Conservation (phyloP, 176 grass and related monocot genomes). For the Zea mays region DNA sequence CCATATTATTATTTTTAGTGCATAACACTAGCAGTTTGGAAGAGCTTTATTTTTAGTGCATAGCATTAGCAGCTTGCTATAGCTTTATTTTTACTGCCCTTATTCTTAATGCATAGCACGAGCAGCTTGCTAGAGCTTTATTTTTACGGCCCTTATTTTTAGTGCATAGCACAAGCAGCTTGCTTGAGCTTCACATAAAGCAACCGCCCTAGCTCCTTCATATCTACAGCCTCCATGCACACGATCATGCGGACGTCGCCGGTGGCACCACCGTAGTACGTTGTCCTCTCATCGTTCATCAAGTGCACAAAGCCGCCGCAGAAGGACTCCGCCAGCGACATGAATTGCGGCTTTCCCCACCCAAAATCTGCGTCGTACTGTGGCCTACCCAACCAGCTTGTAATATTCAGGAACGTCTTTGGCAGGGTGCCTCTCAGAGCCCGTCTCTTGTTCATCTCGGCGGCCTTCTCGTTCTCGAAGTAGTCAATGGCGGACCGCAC, state of each 20-base stretch:
- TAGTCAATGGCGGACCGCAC: slow-evolving; percentile 48
- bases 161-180: neutral
- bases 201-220: neutral
- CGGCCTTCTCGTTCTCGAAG: slow-evolving; percentile 26
- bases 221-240: neutral
- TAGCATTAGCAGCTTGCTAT: no score
- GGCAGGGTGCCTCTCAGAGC: neutral
- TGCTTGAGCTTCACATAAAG: neutral
- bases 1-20: no score
- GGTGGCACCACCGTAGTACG: no score
- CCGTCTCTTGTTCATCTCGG: neutral
- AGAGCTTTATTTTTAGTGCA: no score
- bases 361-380: slow-evolving; percentile 54
- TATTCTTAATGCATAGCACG: no score
- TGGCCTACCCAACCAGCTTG: slow-evolving; percentile 48
- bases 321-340: slow-evolving; percentile 18
- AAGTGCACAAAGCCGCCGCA: slow-evolving; percentile 32
- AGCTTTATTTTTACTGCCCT: no score
- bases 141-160: neutral
- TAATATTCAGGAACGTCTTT: slow-evolving; percentile 16
- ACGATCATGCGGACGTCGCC: neutral
- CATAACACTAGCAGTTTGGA: no score
- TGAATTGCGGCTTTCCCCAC: slow-evolving; percentile 42
- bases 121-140: no score
- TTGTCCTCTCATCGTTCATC: neutral